Percentiles rank a stretch among this genome's conserved stretches.
Conservation (phyloP, 1,284 basidiomycete species). For the Anthracocystis panici-leucophaei region DNA sequence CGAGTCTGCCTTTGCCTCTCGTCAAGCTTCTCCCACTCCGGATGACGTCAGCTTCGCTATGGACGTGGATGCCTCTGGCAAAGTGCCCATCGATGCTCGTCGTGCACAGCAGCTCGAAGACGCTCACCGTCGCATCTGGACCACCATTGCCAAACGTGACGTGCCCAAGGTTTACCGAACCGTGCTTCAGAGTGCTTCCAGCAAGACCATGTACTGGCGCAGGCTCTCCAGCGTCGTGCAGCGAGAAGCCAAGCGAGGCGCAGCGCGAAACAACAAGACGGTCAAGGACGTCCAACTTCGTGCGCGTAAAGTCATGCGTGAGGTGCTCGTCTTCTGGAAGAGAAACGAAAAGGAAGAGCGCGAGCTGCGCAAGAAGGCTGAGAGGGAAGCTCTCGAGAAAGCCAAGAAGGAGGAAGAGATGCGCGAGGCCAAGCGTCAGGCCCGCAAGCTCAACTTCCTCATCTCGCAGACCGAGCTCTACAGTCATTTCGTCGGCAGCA, state of each 20-base stretch:
- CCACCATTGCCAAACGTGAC: slow-evolving; percentile 67
- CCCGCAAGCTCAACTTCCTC: slow-evolving; percentile 97
- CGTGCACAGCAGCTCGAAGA: slow-evolving; percentile 65
- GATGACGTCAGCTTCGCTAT: slow-evolving; percentile 41
- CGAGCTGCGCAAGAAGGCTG: slow-evolving; percentile 90
- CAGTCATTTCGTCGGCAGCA: slow-evolving; percentile 98
- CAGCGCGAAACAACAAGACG: slow-evolving; percentile 82
- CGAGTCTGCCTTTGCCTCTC: slow-evolving; percentile 40
- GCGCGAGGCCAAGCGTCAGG: slow-evolving; percentile 92
- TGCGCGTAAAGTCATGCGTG: slow-evolving; percentile 83
- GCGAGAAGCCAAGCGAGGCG: slow-evolving; percentile 83
- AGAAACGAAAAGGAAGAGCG: slow-evolving; percentile 94
- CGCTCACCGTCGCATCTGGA: slow-evolving; percentile 67
- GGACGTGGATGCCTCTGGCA: slow-evolving; percentile 48
- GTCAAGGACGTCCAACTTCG: slow-evolving; percentile 90
- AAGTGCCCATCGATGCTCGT: slow-evolving; percentile 57
- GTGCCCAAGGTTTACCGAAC: slow-evolving; percentile 68
- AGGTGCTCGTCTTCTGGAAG: slow-evolving; percentile 95
- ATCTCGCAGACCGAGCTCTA: slow-evolving; percentile 99
- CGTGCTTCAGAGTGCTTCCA: slow-evolving; percentile 63
- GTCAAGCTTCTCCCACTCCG: slow-evolving; percentile 37
- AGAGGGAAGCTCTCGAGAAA: slow-evolving; percentile 74
- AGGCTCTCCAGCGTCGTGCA: slow-evolving; percentile 82
- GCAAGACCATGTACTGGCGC: slow-evolving; percentile 76
- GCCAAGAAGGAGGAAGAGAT: slow-evolving; percentile 94